A percentile compares a stretch with the other conserved stretches of the same genome.
Conservation (phyloP, 2,329 filamentous ascomycete genomes). For the Sarocladiaceae sp. region DNA sequence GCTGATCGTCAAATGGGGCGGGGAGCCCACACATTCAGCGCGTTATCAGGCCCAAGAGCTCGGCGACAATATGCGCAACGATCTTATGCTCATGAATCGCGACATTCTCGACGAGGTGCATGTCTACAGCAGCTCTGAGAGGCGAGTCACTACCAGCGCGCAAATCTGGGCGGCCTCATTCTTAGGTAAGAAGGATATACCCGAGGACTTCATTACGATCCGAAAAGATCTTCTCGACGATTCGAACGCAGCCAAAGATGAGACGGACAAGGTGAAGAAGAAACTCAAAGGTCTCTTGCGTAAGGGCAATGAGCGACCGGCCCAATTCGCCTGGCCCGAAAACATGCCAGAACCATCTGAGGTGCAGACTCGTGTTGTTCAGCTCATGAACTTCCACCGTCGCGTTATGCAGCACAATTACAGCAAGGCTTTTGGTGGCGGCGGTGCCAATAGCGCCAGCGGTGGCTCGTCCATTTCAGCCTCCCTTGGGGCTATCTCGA, state of each 20-base stretch:
- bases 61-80: conserved; percentile 92
- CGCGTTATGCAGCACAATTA: conserved; percentile 95
- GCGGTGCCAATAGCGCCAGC: conserved; percentile 45
- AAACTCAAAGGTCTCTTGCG: conserved; percentile 91
- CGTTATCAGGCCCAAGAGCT: conserved; percentile 94
- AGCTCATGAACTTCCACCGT: conserved; percentile 96
- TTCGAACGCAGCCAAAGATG: conserved; percentile 96
- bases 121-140: conserved; percentile 93
- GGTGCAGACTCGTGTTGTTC: conserved; percentile 86
- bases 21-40: conserved; percentile 95
- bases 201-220: conserved; percentile 81
- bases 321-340: conserved; percentile 96
- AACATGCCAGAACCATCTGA: conserved; percentile 93
- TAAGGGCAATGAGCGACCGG: conserved; percentile 87
- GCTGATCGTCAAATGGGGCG: conserved; percentile 98
- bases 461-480: neutral
- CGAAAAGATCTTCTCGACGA: conserved; percentile 95
- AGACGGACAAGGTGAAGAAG: conserved; percentile 99
- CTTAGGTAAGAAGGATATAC: conserved; percentile 78
- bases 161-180: conserved; percentile 95
- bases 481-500: conserved; percentile 55
- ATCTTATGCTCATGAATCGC: conserved; percentile 86
- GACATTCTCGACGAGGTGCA: conserved; percentile 89
- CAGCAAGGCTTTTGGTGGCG: conserved; percentile 66
- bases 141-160: conserved; percentile 89